Conservation (phyloP, 495 filamentous ascomycete genomes). For the Clohesyomyces aquaticus region DNA sequence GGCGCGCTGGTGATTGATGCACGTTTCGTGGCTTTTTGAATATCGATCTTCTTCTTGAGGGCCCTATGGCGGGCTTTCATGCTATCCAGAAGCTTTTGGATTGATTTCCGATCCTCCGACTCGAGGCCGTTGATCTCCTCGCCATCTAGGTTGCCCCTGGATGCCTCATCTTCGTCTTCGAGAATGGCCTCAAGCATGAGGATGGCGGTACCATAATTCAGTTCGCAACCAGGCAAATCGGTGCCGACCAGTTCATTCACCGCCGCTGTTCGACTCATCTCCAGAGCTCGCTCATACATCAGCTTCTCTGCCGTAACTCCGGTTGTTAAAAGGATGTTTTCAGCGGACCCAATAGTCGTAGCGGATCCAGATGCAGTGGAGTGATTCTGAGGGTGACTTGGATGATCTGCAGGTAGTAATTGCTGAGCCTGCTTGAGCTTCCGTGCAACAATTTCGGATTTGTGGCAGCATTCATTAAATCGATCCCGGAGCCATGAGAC, state of each 20-base stretch:
- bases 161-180: constrained; percentile 75
- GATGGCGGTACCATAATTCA: constrained; percentile 90
- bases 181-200: constrained; percentile 92
- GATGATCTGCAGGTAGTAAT: constrained; percentile 79
- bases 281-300: constrained; percentile 96
- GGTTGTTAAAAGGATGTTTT: constrained; percentile 66
- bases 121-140: constrained; percentile 49
- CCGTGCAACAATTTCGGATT: constrained; percentile 85
- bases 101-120: constrained; percentile 49
- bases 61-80: constrained; percentile 42
- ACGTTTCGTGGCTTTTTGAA: constrained; percentile 41
- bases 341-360: constrained; percentile 56
- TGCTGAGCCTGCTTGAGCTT: constrained; percentile 87
- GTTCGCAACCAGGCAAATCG: constrained; percentile 85
- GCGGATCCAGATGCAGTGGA: constrained; percentile 55
- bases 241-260: constrained; percentile 94
- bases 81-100: constrained; percentile 50
- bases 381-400: constrained; percentile 81
- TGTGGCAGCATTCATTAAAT: constrained; percentile 96
- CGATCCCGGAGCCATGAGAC: constrained; percentile 93
- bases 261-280: constrained; percentile 92
- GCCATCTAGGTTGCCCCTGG: constrained; percentile 41
- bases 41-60: constrained; percentile 47
- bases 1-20: constrained; percentile 38
- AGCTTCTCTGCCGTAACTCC: constrained; percentile 93